Base-by-base conservation (phyloP, 1,284 basidiomycete species). In the Athelia psychrophila region DNA sequence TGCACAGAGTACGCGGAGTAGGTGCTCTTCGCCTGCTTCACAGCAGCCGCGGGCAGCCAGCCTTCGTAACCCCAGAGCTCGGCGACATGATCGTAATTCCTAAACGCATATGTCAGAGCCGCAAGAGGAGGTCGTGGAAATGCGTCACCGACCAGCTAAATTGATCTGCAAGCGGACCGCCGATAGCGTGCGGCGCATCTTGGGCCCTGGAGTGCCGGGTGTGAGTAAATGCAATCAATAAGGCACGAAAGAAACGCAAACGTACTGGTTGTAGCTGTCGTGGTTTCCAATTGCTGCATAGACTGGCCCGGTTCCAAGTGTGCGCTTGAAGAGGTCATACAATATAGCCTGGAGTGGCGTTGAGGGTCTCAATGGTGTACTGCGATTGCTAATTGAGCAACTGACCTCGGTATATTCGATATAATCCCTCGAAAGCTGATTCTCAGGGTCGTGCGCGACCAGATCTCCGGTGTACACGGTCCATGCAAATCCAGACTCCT, bases 281-380 rank as follows among this genome's bases (percentile, higher is more conserved):
- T 90, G 88, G 61, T 90, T 91, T n/a, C 88, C 88, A 13, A 91
- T 69, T 0, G 83, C 79, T 25, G 83, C 81, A 59, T 90, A 91
- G 2, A 89, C 77, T 20, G 88, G 85, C 0, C 84, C 84, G 4
- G 79, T 74, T 8, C 80, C 80, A 36, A 91, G 73, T 56, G 75
- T 74, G 16, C 72, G 70, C 62, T 79, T 84, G 67, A 88, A 78
- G 20, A 90, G 71, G 56, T 84, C 84, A 60, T 80, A 90, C 22
- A 88, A 50, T 0, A 85, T 69, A 2, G 83, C 77, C 85, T 87
- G 56, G 24, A 24, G n/a, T 46, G 4, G 15, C 9, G 44, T 24
- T 23, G 6, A 6, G 27, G 27, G 27, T 13, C 6, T 30, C 27
- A 30, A 13, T 6, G 27, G 13, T 13, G 23, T 57, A 40, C n/a